These are phyloP conservation scores for Coemansia sp. DNA, from an alignment of 192 early-diverging fungal species.

Conservation along the genomic window DNA sequence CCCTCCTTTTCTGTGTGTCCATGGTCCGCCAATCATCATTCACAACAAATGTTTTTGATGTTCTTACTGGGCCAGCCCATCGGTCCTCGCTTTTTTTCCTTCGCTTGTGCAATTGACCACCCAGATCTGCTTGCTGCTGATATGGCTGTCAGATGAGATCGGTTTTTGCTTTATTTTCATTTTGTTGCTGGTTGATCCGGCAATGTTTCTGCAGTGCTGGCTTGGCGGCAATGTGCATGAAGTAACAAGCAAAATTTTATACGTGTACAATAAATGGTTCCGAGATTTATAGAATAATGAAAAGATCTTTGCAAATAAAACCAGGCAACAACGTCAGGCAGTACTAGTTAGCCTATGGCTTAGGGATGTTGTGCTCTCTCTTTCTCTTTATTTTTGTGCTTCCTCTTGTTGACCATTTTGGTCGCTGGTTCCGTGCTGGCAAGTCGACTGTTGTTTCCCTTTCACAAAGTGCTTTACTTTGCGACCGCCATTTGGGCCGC, in stretches of 20 bases:
- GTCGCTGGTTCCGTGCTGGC: not conserved
- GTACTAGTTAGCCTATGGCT: no score
- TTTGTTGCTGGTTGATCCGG: no score
- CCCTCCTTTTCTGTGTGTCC: not conserved
- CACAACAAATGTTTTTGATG: not conserved
- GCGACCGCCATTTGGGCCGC: not conserved
- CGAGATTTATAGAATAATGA: not conserved
- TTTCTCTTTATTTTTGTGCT: not conserved
- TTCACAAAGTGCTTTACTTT: constrained; percentile 1
- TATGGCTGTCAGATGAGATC: no score
- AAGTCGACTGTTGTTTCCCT: not conserved
- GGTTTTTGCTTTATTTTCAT: no score
- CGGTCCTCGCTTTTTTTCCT: not conserved
- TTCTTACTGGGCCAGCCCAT: not conserved
- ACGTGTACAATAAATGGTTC: not conserved
- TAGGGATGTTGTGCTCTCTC: not conserved
- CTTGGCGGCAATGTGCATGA: no score
- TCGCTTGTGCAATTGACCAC: not conserved
- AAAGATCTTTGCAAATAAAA: no score
- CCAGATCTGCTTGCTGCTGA: no score
- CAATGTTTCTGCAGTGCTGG: not conserved
- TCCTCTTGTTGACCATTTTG: not conserved
- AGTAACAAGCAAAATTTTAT: no score
- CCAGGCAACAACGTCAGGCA: no score
- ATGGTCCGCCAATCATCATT: not conserved